A percentile compares a stretch with the other conserved stretches of the same genome.
Conservation (phyloP, 2,329 filamentous ascomycete genomes). For the Balansia obtecta region DNA sequence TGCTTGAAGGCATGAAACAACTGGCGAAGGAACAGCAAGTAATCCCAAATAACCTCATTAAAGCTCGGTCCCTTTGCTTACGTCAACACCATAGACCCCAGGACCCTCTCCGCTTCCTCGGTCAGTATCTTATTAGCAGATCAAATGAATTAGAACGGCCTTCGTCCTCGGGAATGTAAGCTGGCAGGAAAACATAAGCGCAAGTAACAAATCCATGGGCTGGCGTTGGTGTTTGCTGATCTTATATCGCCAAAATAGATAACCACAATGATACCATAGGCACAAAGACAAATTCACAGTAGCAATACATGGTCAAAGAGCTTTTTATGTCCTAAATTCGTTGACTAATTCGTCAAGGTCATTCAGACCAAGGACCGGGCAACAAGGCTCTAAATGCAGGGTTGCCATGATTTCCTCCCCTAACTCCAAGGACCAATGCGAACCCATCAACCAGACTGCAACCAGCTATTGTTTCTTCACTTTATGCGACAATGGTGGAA, state of each 20-base stretch:
- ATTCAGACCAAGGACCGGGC: slow-evolving; percentile 25
- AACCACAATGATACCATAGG: background rate
- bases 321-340: slow-evolving; percentile 21
- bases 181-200: background rate
- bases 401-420: slow-evolving; percentile 24
- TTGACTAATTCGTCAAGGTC: slow-evolving; percentile 17
- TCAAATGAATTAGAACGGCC: slow-evolving; percentile 49
- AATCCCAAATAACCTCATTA: slow-evolving; percentile 13
- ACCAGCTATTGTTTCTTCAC: slow-evolving; percentile 1
- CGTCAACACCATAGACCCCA: slow-evolving; percentile 34
- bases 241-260: background rate
- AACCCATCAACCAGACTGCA: slow-evolving; percentile 15
- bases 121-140: slow-evolving; percentile 57
- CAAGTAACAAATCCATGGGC: background rate
- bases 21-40: slow-evolving; percentile 60
- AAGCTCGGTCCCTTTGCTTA: background rate
- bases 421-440: slow-evolving; percentile 31
- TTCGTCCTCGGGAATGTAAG: background rate
- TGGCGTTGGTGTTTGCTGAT: slow-evolving; percentile 7
- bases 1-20: slow-evolving; percentile 65
- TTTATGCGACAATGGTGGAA: slow-evolving; percentile 85
- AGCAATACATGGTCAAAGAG: slow-evolving; percentile 11
- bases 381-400: slow-evolving; percentile 33
- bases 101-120: slow-evolving; percentile 56
- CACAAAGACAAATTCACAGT: background rate